Conservation (phyloP, 1,284 basidiomycete genomes). For the Trichosporon sp. region DNA sequence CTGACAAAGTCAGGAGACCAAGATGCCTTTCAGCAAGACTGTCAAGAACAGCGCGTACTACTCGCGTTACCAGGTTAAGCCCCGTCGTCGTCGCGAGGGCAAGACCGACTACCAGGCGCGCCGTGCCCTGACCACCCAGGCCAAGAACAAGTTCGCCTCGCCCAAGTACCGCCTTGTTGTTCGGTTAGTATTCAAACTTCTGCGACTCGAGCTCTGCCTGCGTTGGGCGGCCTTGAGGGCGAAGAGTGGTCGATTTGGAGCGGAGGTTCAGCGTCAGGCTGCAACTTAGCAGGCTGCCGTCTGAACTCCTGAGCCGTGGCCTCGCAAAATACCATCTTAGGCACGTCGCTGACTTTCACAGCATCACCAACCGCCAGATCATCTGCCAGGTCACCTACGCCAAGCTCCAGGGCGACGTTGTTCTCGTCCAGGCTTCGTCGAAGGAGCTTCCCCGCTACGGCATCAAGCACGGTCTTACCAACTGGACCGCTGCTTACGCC, state of each 20-base stretch:
- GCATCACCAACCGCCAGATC: slow-evolving; percentile 91
- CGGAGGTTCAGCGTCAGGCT: background rate
- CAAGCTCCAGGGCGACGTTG: slow-evolving; percentile 93
- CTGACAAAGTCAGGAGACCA: background rate
- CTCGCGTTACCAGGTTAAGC: slow-evolving; percentile 79
- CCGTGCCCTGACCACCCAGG: slow-evolving; percentile 57
- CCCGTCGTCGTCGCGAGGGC: slow-evolving; percentile 90
- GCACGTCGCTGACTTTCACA: slow-evolving; percentile 75
- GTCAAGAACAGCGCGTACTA: background rate
- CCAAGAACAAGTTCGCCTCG: slow-evolving; percentile 99
- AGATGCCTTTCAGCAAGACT: background rate
- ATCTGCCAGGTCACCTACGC: slow-evolving; percentile 94
- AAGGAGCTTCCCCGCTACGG: slow-evolving; percentile 92
- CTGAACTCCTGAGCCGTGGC: background rate
- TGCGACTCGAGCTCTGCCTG: background rate
- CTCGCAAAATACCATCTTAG: background rate
- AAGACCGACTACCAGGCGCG: slow-evolving; percentile 97
- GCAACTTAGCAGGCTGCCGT: background rate
- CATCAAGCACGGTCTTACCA: slow-evolving; percentile 96
- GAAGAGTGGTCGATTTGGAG: background rate
- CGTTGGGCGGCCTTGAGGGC: background rate
- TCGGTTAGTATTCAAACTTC: background rate
- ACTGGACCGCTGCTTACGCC: slow-evolving; percentile 98
- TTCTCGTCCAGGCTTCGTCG: slow-evolving; percentile 80
- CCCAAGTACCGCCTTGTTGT: slow-evolving; percentile 93